Conservation (phyloP, 768 basidiomycete species). For the Artomyces pyxidatus region DNA sequence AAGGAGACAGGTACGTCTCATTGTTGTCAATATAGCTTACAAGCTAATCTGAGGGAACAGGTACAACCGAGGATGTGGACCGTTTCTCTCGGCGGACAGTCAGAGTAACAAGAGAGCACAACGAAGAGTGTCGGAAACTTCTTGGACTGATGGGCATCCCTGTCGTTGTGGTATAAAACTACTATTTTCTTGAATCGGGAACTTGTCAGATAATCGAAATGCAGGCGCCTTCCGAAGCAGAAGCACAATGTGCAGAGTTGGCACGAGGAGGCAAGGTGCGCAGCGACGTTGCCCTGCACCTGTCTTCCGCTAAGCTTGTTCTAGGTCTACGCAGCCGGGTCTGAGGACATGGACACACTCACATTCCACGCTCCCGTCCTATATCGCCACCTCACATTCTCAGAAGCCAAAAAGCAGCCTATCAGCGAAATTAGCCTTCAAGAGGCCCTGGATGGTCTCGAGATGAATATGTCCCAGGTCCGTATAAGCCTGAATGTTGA, state of each 20-base stretch:
- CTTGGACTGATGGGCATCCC: conserved; percentile 96
- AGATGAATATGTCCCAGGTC: conserved; percentile 90
- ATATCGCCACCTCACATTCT: conserved; percentile 94
- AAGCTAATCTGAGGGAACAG: conserved; percentile 20
- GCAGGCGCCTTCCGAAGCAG: conserved; percentile 96
- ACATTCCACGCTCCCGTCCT: conserved; percentile 91
- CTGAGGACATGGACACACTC: conserved; percentile 99
- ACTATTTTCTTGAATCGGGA: neutral
- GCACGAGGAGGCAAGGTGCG: conserved; percentile 88
- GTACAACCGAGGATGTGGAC: conserved; percentile 90
- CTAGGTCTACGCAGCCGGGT: conserved; percentile 96
- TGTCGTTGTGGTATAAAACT: conserved; percentile 78
- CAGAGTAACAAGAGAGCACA: conserved; percentile 91
- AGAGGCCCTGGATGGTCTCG: conserved; percentile 77
- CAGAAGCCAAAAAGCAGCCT: conserved; percentile 94
- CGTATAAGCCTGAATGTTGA: conserved; percentile 2
- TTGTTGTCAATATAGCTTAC: neutral
- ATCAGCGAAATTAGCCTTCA: conserved; percentile 87
- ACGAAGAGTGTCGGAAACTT: conserved; percentile 86
- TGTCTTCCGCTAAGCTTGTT: neutral
- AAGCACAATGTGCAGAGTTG: conserved; percentile 97
- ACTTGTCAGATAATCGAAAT: too few relatives aligned
- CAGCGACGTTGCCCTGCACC: neutral
- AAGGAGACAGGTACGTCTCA: conserved; percentile 69
- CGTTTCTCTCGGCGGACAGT: conserved; percentile 85